Evolutionary conservation across 345 rosid genomes (phyloP), one percentile per base, ranked within the genome.

Genomic region (Citrus trifoliata): DNA sequence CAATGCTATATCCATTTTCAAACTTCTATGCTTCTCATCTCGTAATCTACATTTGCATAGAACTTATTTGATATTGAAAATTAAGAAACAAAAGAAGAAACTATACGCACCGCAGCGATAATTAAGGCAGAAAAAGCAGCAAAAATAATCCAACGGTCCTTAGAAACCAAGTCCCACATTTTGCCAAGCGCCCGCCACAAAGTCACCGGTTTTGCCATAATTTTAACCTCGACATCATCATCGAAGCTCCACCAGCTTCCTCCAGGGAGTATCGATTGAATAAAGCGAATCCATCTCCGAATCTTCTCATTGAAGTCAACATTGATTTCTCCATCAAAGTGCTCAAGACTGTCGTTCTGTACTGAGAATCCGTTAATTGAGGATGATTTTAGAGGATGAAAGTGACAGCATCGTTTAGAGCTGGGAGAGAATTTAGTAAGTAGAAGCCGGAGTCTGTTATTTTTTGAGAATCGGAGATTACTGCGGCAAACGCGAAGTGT

Each of bases 191-290:
- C 98, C 74, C 88, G 89, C 97, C 94, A 91, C 63, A 95, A 84
- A 27, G 97, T 88, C 60, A 95, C 95, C 21, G 99, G 97, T 75
- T 93, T 81, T 51, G 95, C 98, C 71, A 84, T 53, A 60, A 91
- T 76, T 67, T 86, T 89, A 70, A 86, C 28, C 64, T 91, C 95
- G 75, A 92, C 88, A 46, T 91, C 96, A 73, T 90, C 92, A 4
- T 93, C 76, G 84, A 93, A 88, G 67, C 89, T 87, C 98, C 99
- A 95, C 98, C 99, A 93, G 70, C 88, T 87, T 69, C 99, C 98
- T 9, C 99, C 98, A 24, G 98, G 99, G 68, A 93, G 63, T 67
- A 93, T 70, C 56, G 94, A 90, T 25, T 86, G 86, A 22, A 89
- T 78, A 64, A 88, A 86, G 65, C 69, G 83, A 35, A 92, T 59